Evolutionary conservation across 768 basidiomycete species (phyloP).

Genomic region (Pulveroboletus sp.): DNA sequence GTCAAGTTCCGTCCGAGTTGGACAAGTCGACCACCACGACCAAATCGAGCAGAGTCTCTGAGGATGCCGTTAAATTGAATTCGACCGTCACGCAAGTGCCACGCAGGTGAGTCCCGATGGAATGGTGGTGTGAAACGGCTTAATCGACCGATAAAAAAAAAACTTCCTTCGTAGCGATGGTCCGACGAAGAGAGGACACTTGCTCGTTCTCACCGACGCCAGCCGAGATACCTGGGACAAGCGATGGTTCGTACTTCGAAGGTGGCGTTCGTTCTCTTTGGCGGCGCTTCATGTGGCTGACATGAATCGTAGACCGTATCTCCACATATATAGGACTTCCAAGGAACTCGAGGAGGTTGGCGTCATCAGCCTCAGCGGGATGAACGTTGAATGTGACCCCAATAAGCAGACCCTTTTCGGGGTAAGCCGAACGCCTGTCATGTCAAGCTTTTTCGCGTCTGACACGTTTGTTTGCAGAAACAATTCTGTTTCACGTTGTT

Average conservation of each 20-base stretch:
- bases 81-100: conserved; percentile 71
- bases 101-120: conserved; percentile 49
- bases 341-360: conserved; percentile 81
- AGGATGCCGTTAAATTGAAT: conserved; percentile 61
- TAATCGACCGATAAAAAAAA: conserved; percentile 4
- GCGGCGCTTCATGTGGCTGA: background rate
- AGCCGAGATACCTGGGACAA: conserved; percentile 76
- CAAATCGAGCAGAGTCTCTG: conserved; percentile 33
- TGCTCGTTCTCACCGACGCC: conserved; percentile 79
- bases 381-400: conserved; percentile 81
- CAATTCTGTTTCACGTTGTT: conserved; percentile 86
- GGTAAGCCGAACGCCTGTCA: conserved; percentile 43
- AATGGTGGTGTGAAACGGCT: background rate
- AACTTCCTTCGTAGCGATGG: conserved; percentile 51
- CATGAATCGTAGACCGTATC: conserved; percentile 66
- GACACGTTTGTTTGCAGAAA: conserved; percentile 47
- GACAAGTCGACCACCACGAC: conserved; percentile 30
- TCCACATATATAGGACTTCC: conserved; percentile 81
- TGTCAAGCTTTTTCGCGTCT: background rate
- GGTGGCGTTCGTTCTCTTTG: conserved; percentile 42
- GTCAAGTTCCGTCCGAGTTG: conserved; percentile 61
- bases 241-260: conserved; percentile 81
- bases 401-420: conserved; percentile 86
- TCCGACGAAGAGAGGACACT: conserved; percentile 79
- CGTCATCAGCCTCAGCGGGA: conserved; percentile 77